These are phyloP conservation scores for Plectosphaerella sp. DNA, from an alignment of 2,329 filamentous ascomycete genomes.

Conservation along the genomic window DNA sequence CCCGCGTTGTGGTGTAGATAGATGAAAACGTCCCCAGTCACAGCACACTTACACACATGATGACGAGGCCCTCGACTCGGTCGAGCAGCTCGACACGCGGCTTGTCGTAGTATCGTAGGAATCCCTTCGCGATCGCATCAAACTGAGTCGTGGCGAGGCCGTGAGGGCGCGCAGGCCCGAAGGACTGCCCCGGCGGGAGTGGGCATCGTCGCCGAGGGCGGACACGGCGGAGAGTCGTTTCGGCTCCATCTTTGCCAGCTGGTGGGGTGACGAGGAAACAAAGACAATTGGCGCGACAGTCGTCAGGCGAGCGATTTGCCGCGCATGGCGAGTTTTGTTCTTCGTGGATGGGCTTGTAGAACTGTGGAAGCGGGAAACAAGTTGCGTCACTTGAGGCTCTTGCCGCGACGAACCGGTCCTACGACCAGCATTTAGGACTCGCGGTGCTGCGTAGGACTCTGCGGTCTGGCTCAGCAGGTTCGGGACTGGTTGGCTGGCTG, in stretches of 20 bases:
- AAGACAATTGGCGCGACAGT: background rate
- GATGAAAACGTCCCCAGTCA: background rate
- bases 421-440: background rate
- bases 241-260: conserved; percentile 20
- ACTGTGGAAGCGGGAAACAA: background rate
- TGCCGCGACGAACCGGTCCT: background rate
- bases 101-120: conserved; percentile 18
- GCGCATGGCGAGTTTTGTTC: background rate
- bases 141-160: conserved; percentile 24
- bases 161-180: conserved; percentile 26
- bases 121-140: conserved; percentile 23
- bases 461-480: background rate
- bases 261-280: background rate
- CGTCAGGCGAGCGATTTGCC: background rate
- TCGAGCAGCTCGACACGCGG: conserved; percentile 8
- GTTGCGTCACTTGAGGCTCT: background rate
- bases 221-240: conserved; percentile 16
- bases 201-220: conserved; percentile 17
- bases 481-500: background rate
- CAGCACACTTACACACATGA: conserved; percentile 27
- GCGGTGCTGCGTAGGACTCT: no score
- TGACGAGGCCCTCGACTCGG: conserved; percentile 10
- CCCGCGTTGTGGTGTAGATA: background rate
- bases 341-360: background rate
- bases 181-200: conserved; percentile 18